Evolutionary conservation across 805 yeast species (phyloP).

Genomic region (Myxozyma nipponensis): DNA sequence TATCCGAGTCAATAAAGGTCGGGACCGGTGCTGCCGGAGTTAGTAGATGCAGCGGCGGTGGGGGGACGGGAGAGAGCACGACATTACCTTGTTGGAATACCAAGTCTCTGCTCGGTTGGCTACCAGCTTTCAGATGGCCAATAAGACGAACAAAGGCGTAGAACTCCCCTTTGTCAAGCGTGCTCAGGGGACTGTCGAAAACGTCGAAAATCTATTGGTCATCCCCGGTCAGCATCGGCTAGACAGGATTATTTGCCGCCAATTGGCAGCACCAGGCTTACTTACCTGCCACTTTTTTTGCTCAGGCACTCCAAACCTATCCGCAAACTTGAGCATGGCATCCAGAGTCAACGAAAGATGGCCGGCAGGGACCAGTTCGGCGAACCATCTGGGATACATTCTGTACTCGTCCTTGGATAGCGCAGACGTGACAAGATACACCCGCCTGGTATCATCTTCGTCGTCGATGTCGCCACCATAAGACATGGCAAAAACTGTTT

Average conservation of each 20-base stretch:
- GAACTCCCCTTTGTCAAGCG: conserved; percentile 83
- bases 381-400: conserved; percentile 91
- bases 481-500: not conserved
- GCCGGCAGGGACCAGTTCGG: conserved; percentile 63
- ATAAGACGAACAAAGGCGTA: conserved; percentile 80
- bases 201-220: conserved; percentile 30
- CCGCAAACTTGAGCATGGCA: conserved; percentile 75
- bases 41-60: too few species aligned
- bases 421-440: conserved; percentile 25
- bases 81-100: conserved; percentile 27
- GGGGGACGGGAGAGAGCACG: too few species aligned
- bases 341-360: conserved; percentile 59
- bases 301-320: conserved; percentile 65
- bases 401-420: conserved; percentile 73
- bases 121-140: conserved; percentile 58
- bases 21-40: too few species aligned
- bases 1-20: too few species aligned
- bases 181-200: conserved; percentile 40
- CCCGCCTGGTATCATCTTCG: conserved; percentile 18
- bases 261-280: conserved; percentile 45
- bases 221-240: not conserved
- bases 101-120: conserved; percentile 27
- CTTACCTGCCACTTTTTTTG: conserved; percentile 49
- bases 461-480: conserved; percentile 9
- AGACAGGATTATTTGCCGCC: conserved; percentile 33